Evolutionary conservation across 257 asterid species (phyloP), one percentile per base, ranked within the genome.

Genomic region (Lantana camara): DNA sequence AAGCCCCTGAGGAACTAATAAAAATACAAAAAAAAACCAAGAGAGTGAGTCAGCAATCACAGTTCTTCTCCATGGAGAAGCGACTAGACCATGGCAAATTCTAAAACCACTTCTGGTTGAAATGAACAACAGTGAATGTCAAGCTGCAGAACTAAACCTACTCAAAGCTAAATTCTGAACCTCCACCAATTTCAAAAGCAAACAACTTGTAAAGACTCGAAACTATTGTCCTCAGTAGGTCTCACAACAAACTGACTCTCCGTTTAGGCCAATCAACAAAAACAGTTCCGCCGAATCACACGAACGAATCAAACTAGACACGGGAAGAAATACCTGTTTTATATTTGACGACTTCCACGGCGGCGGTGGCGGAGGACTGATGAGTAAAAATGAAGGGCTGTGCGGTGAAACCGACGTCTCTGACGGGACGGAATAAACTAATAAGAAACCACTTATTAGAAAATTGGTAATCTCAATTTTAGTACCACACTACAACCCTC

Each of bases 1-100:
- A 57, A 59, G 67, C 64, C 71, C 74, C 81, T 59, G 68, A 11
- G 4, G 38, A 37, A 63, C n/a, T 27, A n/a, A 38, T 48, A 10
- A 51, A 0, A 9, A 37, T 8, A 13, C 19, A n/a, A 16, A 34
- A 13, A 10, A 7, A 29, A 13, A 68, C n/a, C 9, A 23, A 60
- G 32, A 55, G n/a, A 46, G 32, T 14, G 19, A 29, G 22, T 54
- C 46, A 65, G 48, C 29, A 63, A 60, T 49, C 5, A 12, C 38
- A 47, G 38, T 20, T 4, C 23, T n/a, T 17, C 61, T 27, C 32
- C 32, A 27, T 27, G 32, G 32, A 27, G 32, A 27, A 27, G 2
- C 5, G 32, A 27, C 2, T 27, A 2, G 5, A 27, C n/a, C n/a
- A n/a, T n/a, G n/a, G 14, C 19, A 48, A 9, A 21, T 8, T 0